These are phyloP conservation scores for Mycena galopus DNA, from an alignment of 768 basidiomycete genomes.

Conservation along the genomic window DNA sequence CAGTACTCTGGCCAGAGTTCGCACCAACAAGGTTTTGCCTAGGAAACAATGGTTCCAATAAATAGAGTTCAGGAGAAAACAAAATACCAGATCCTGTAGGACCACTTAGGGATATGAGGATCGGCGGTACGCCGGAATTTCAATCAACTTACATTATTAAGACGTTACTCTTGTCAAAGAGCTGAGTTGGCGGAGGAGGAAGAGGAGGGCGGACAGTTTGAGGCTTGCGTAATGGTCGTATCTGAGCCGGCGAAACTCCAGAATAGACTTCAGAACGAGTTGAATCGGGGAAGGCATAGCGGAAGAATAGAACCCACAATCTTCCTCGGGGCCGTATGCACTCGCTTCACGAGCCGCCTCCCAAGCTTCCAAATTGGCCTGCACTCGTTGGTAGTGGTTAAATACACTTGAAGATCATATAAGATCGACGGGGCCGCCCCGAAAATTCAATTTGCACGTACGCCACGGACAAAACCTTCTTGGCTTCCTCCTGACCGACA, in stretches of 20 bases:
- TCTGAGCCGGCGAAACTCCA: constrained; percentile 67
- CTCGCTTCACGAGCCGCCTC: constrained; percentile 54
- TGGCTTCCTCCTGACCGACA: constrained; percentile 92
- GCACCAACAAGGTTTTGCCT: constrained; percentile 94
- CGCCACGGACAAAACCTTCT: constrained; percentile 96
- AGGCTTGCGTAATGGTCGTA: constrained; percentile 69
- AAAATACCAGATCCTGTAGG: constrained; percentile 85
- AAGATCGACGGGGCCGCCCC: background rate
- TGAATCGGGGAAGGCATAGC: background rate
- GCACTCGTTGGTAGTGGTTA: constrained; percentile 94
- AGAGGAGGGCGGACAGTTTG: constrained; percentile 52
- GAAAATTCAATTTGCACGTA: constrained; percentile 59
- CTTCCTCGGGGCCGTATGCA: constrained; percentile 27
- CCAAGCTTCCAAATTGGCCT: constrained; percentile 70
- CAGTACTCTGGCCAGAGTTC: constrained; percentile 89
- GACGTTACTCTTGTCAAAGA: constrained; percentile 97
- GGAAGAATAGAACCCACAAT: constrained; percentile 31
- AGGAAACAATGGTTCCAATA: constrained; percentile 20
- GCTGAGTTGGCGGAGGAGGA: constrained; percentile 60
- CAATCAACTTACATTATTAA: constrained; percentile 78
- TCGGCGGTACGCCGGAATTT: background rate
- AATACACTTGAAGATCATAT: constrained; percentile 71
- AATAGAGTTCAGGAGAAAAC: background rate
- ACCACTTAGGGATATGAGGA: constrained; percentile 60
- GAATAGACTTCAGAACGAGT: constrained; percentile 45